phyloP scores from a whole-genome alignment of 441 rosid genomes.

The Erysimum cheiri region DNA sequence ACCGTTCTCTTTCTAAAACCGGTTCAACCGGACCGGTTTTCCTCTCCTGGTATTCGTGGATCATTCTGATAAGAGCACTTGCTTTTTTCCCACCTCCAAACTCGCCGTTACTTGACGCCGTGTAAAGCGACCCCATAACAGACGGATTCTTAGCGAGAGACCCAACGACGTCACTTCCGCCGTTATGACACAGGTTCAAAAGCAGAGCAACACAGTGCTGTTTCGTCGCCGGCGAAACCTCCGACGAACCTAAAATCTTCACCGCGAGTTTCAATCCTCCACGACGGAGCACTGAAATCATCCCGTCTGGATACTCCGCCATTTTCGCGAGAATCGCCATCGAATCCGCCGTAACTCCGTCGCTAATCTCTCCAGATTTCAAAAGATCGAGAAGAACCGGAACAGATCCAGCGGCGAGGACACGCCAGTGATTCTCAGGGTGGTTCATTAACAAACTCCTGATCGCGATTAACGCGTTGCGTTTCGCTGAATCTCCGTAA shows the following conservation, averaged over 20 bases:
- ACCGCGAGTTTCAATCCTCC: constrained; percentile 55
- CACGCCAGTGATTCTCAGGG: constrained; percentile 59
- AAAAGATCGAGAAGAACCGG: constrained; percentile 59
- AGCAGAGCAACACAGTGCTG: constrained; percentile 72
- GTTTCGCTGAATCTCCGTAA: constrained; percentile 57
- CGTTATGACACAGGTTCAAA: constrained; percentile 69
- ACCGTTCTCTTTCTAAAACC: constrained; percentile 54
- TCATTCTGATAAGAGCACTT: constrained; percentile 64
- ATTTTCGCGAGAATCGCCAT: constrained; percentile 70
- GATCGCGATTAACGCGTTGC: constrained; percentile 75
- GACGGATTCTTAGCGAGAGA: constrained; percentile 57
- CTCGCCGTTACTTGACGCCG: constrained; percentile 67
- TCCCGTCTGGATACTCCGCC: constrained; percentile 69
- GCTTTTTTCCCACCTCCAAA: constrained; percentile 77
- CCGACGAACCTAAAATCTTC: constrained; percentile 53
- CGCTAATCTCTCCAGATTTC: constrained; percentile 47
- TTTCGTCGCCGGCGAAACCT: constrained; percentile 57
- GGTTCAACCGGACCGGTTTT: constrained; percentile 48
- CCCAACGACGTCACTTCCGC: constrained; percentile 64
- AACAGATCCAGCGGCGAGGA: constrained; percentile 61
- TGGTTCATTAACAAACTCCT: constrained; percentile 65
- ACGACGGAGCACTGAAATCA: constrained; percentile 52
- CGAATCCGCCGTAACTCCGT: constrained; percentile 60
- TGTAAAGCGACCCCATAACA: constrained; percentile 71
- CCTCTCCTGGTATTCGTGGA: constrained; percentile 68